phyloP scores from a whole-genome alignment of 441 rosid genomes.

The Croton setiger region DNA sequence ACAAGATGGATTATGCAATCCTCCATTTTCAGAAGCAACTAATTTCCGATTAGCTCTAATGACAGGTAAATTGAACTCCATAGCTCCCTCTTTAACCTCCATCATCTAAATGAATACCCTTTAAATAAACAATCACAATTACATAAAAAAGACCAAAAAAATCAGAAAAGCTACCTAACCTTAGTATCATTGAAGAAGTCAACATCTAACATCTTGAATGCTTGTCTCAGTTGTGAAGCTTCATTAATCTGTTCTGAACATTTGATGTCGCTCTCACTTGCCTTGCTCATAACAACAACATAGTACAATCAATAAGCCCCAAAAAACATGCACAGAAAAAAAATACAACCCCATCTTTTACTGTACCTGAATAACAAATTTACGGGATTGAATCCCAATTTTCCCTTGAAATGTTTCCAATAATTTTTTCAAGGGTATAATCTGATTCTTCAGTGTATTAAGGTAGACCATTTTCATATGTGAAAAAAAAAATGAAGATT shows the following conservation, averaged over 20 bases:
- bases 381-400: constrained; percentile 29
- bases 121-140: not conserved
- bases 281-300: constrained; percentile 48
- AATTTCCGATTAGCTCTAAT: constrained; percentile 51
- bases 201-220: constrained; percentile 55
- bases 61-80: constrained; percentile 58
- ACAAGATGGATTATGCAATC: constrained; percentile 62
- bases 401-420: constrained; percentile 35
- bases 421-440: constrained; percentile 39
- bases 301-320: constrained; percentile 6
- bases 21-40: constrained; percentile 69
- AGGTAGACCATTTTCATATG: not conserved
- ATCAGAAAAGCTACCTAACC: constrained; percentile 24
- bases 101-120: constrained; percentile 37
- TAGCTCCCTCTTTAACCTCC: constrained; percentile 58
- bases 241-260: constrained; percentile 31
- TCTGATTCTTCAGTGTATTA: constrained; percentile 19
- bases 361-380: constrained; percentile 32
- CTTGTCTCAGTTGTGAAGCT: constrained; percentile 35
- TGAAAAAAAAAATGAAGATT: too few relatives aligned
- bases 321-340: not conserved
- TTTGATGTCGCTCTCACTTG: constrained; percentile 26
- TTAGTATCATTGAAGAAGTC: constrained; percentile 58
- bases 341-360: constrained; percentile 1
- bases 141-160: not conserved